Conservation (phyloP, 331 rosid genomes). For the Erythrophleum ivorense region DNA sequence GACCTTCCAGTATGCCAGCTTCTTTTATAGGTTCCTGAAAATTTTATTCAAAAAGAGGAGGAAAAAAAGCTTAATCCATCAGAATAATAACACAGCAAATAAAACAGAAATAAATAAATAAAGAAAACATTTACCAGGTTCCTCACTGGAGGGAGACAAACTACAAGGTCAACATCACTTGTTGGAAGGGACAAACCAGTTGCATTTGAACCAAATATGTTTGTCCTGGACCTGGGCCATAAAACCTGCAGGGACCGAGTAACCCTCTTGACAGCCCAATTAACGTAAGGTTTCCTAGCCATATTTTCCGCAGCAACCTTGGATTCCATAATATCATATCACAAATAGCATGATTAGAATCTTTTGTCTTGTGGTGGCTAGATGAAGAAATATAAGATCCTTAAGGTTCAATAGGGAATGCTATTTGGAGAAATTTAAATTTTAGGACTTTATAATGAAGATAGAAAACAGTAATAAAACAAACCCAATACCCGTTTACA, state of each 20-base stretch:
- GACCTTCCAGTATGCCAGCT: constrained; percentile 99
- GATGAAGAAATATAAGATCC: neutral
- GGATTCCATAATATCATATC: constrained; percentile 43
- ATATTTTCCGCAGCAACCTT: constrained; percentile 89
- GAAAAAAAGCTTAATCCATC: constrained; percentile 7
- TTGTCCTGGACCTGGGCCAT: constrained; percentile 98
- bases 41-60: constrained; percentile 20
- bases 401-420: too few relatives aligned
- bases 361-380: constrained; percentile 29
- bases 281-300: constrained; percentile 88
- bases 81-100: constrained; percentile 20
- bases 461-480: too few relatives aligned
- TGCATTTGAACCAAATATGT: constrained; percentile 93
- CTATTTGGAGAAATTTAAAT: too few relatives aligned
- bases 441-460: too few relatives aligned
- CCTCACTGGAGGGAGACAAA: constrained; percentile 97
- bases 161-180: constrained; percentile 99
- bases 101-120: constrained; percentile 21
- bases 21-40: constrained; percentile 97
- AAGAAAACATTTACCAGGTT: constrained; percentile 69
- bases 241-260: constrained; percentile 93
- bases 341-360: constrained; percentile 30
- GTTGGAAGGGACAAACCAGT: constrained; percentile 96
- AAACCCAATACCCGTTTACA: constrained; percentile 65
- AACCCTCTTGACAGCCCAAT: constrained; percentile 98